A percentile compares a stretch with the other conserved stretches of the same genome.
These are phyloP conservation scores for Sclerotinia borealis DNA, from an alignment of 2,329 filamentous ascomycete species.

Conservation along the genomic window DNA sequence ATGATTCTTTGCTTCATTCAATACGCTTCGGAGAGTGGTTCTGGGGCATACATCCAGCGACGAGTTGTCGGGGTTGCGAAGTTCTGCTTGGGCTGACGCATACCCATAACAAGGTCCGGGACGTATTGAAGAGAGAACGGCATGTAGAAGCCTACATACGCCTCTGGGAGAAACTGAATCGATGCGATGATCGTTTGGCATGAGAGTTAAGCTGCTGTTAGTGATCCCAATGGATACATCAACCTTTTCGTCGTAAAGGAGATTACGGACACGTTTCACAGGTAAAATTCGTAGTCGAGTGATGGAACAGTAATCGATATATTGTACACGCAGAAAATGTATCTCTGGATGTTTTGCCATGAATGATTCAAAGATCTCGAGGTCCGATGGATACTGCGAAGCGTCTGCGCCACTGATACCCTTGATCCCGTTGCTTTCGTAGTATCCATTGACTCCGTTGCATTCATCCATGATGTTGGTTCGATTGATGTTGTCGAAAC, in stretches of 20 bases:
- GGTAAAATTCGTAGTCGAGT: constrained; percentile 63
- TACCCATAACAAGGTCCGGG: constrained; percentile 53
- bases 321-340: constrained; percentile 68
- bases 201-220: constrained; percentile 55
- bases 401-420: not conserved
- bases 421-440: not conserved
- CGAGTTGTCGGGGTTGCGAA: constrained; percentile 50
- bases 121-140: constrained; percentile 58
- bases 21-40: constrained; percentile 49
- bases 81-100: constrained; percentile 61
- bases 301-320: constrained; percentile 71
- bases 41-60: constrained; percentile 57
- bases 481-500: not conserved
- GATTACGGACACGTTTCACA: constrained; percentile 46
- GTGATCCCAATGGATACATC: constrained; percentile 50
- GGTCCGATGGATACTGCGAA: constrained; percentile 14
- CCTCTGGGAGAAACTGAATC: constrained; percentile 52
- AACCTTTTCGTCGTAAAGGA: constrained; percentile 35
- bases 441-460: not conserved
- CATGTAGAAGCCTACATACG: constrained; percentile 59
- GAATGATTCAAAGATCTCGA: constrained; percentile 36
- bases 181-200: constrained; percentile 59
- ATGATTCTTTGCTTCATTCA: constrained; percentile 45
- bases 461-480: not conserved
- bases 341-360: constrained; percentile 43